A percentile compares a stretch with the other conserved stretches of the same genome.
phyloP scores from a whole-genome alignment of 305 asterid species.

The Solanum hybrid region DNA sequence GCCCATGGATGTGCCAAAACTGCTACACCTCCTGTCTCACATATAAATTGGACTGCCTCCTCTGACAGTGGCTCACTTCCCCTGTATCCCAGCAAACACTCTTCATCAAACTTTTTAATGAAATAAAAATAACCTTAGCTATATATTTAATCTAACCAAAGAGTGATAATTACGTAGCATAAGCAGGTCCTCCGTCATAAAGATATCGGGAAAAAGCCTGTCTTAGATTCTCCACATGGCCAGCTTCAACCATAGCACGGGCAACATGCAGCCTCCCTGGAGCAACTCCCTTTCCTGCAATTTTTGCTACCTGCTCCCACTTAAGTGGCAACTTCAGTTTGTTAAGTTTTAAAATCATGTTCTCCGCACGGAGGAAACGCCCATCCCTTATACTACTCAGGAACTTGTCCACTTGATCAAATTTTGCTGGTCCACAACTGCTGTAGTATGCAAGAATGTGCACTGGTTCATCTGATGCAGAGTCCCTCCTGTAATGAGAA shows the following conservation, averaged over 20 bases:
- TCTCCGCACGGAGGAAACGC: conserved; percentile 75
- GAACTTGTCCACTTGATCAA: conserved; percentile 51
- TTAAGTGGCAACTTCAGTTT: conserved; percentile 75
- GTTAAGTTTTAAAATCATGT: conserved; percentile 68
- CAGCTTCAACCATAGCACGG: conserved; percentile 96
- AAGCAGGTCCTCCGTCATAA: conserved; percentile 94
- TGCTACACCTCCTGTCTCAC: conserved; percentile 83
- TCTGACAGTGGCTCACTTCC: conserved; percentile 89
- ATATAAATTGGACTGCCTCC: conserved; percentile 66
- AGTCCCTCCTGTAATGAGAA: conserved; percentile 43
- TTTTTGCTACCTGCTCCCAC: conserved; percentile 73
- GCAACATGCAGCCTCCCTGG: conserved; percentile 96
- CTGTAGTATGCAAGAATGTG: conserved; percentile 96
- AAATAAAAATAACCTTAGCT: not conserved
- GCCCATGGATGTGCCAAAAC: conserved; percentile 99
- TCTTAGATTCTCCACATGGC: conserved; percentile 83
- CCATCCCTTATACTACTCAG: conserved; percentile 66
- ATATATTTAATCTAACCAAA: not conserved
- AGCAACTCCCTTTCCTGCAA: conserved; percentile 92
- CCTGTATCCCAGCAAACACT: conserved; percentile 26
- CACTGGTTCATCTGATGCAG: conserved; percentile 75
- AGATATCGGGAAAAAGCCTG: conserved; percentile 85
- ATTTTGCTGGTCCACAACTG: conserved; percentile 70
- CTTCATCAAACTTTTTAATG: conserved; percentile 3
- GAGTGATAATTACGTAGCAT: conserved; percentile 59